Conservation (phyloP, 2,329 filamentous ascomycete species). For the Xylaria sp. region DNA sequence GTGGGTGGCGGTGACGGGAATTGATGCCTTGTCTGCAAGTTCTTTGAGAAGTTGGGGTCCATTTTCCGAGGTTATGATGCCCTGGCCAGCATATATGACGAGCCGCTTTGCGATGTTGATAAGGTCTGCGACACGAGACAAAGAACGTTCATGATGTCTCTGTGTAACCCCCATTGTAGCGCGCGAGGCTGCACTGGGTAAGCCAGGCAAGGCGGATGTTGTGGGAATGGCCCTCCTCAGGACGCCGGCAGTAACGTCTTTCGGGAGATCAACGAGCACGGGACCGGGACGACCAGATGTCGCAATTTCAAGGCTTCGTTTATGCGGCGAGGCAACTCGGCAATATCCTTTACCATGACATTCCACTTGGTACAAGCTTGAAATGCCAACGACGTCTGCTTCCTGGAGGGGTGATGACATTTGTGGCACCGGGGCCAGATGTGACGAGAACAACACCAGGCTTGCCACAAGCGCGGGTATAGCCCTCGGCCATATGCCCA, state of each 20-base stretch:
- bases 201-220: slow-evolving; percentile 72
- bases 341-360: slow-evolving; percentile 95
- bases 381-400: slow-evolving; percentile 92
- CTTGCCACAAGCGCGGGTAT: slow-evolving; percentile 90
- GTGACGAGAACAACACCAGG: slow-evolving; percentile 96
- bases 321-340: slow-evolving; percentile 89
- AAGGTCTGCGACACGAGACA: slow-evolving; percentile 78
- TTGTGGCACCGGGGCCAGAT: slow-evolving; percentile 94
- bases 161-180: slow-evolving; percentile 76
- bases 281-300: slow-evolving; percentile 92
- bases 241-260: slow-evolving; percentile 90
- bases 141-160: slow-evolving; percentile 74
- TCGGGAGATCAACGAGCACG: slow-evolving; percentile 93
- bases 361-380: slow-evolving; percentile 98
- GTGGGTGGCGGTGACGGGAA: slow-evolving; percentile 95
- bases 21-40: slow-evolving; percentile 86
- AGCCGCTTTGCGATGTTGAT: slow-evolving; percentile 93
- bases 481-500: slow-evolving; percentile 98
- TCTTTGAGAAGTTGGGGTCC: slow-evolving; percentile 81
- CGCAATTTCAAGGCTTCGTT: slow-evolving; percentile 99
- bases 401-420: slow-evolving; percentile 98
- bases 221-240: slow-evolving; percentile 83
- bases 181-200: slow-evolving; percentile 85
- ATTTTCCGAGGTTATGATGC: slow-evolving; percentile 79
- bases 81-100: slow-evolving; percentile 92